These are phyloP conservation scores for Rubus parviflorus DNA, from an alignment of 306 rosid genomes.

Conservation along the genomic window DNA sequence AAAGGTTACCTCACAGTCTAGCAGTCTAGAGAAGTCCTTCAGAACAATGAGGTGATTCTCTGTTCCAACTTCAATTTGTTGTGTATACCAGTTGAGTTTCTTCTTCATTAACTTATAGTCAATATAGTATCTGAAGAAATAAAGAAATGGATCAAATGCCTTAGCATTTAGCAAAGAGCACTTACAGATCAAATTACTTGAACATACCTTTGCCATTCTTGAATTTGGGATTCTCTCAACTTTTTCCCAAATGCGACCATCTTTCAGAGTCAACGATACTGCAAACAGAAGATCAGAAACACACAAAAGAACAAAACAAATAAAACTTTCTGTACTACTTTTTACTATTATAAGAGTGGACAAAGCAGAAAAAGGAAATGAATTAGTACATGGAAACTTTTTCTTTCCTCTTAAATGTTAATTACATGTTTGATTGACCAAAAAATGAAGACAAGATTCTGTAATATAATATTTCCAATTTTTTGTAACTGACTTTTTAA, in stretches of 20 bases:
- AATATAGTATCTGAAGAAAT: conserved; percentile 56
- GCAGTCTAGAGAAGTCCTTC: conserved; percentile 67
- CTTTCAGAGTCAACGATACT: conserved; percentile 15
- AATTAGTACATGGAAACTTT: background rate
- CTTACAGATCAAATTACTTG: background rate
- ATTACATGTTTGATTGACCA: background rate
- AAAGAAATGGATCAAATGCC: background rate
- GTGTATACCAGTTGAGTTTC: conserved; percentile 63
- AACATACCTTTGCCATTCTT: conserved; percentile 83
- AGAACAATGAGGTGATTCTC: conserved; percentile 60
- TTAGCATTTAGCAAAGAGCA: background rate
- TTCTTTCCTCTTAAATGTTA: background rate
- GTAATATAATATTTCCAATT: background rate
- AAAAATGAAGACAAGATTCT: background rate
- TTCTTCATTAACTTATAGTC: conserved; percentile 85
- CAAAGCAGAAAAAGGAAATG: background rate
- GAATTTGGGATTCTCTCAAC: conserved; percentile 77
- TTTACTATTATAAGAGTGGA: background rate
- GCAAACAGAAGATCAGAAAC: conserved; percentile 17
- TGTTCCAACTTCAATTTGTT: conserved; percentile 59
- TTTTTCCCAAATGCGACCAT: conserved; percentile 91
- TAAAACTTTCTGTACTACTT: background rate
- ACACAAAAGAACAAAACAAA: background rate
- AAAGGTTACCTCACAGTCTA: conserved; percentile 59
- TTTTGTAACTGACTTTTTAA: background rate